phyloP scores from a whole-genome alignment of 2,329 filamentous ascomycete species.

The Sarocladium strictum region DNA sequence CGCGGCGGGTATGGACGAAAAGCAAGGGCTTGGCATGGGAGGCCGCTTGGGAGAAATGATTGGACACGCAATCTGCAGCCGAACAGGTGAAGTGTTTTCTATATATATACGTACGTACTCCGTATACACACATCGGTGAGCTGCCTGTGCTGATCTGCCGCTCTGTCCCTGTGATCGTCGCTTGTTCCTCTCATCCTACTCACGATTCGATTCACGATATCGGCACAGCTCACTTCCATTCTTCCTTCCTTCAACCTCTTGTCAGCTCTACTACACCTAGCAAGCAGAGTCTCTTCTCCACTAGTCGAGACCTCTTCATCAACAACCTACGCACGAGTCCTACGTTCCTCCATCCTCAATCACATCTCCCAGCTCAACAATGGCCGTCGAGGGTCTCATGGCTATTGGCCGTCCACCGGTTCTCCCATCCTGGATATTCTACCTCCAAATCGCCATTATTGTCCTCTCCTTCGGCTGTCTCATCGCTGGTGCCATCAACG shows the following conservation, averaged over 20 bases:
- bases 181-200: background rate
- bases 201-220: background rate
- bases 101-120: too few species aligned
- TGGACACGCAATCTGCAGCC: background rate
- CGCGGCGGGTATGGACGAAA: too few species aligned
- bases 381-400: constrained; percentile 23
- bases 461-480: constrained; percentile 33
- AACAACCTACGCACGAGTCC: background rate
- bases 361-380: background rate
- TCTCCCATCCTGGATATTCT: constrained; percentile 29
- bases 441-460: constrained; percentile 31
- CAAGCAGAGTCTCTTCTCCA: too few species aligned
- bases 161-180: background rate
- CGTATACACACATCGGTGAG: too few species aligned
- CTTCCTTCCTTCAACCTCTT: constrained; percentile 6
- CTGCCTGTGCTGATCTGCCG: background rate
- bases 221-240: background rate
- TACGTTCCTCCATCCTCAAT: background rate
- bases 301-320: too few species aligned
- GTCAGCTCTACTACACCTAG: too few species aligned
- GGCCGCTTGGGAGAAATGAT: background rate
- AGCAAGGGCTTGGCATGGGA: background rate
- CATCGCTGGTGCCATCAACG: constrained; percentile 32
- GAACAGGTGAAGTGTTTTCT: too few species aligned
- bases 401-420: constrained; percentile 31